Evolutionary conservation across 2,329 filamentous ascomycete genomes (phyloP), one percentile per base, ranked within the genome.

Genomic region (Cercospora sesami): DNA sequence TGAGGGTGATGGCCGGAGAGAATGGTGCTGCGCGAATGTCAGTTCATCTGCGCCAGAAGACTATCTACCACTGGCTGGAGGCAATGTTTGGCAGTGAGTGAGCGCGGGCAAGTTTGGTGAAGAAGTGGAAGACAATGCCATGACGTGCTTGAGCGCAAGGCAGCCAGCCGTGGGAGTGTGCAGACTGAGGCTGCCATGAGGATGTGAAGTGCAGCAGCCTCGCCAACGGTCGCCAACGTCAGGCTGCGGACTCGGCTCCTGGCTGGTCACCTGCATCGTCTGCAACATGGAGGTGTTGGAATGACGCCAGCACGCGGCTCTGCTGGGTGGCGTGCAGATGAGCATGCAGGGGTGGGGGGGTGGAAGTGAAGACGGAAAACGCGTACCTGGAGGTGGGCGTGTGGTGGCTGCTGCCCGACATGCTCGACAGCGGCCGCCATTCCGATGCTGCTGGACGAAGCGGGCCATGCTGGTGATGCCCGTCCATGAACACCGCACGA

Each of bases 381-480:
- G 16, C 71, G 39, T 71, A 73, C 73, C 72, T 74, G 55, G 65
- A 70, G 28, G 66, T 67, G 42, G 70, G 64, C 33, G 67, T 71
- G 53, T 70, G 66, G 45, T 58, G 62, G 63, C 66, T 66, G 64
- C 65, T 67, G 42, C 65, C 67, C 7, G 70, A 73, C 63, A 73
- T 64, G 66, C 70, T 72, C n/a, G 75, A 76, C 31, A 66, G 33
- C 51, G 75, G 72, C 68, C 74, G 73, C 73, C 74, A 73, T 71
- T 72, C 72, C 66, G 73, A 70, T 42, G 36, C 36, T 36, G 33
- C 33, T 51, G 73, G 71, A 51, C 59, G 58, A 31, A 68, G 63
- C 60, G 53, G 16, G 23, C 51, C 75, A 74, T 76, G 42, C n/a
- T 48, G 42, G 0, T 23, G 70, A 68, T 72, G 68, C 61, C 64